Base-by-base conservation (phyloP, 2,329 filamentous ascomycete species). In the Coleophoma crateriformis region DNA sequence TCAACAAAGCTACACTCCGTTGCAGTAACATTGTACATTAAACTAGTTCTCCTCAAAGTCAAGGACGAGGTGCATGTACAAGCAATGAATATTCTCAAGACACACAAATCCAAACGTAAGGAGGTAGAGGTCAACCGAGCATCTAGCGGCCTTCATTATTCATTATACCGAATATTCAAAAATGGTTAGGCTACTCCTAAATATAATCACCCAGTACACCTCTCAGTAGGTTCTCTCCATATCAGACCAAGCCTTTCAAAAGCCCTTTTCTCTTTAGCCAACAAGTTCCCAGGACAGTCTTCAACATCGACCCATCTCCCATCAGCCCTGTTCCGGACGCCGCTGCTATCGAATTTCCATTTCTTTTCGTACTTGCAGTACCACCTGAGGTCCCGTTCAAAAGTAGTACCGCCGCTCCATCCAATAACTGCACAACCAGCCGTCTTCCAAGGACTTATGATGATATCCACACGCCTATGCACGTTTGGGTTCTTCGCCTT, bases 261-360 rank as follows among this genome's bases (percentile, higher is more conserved):
- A 1, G 96, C 85, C 54, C 82, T 78, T 67, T 75, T 83, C 71
- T 96, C 91, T 6, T 90, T 88, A 56, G 86, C 84, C 62, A 82
- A 70, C 72, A 88, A 82, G 40, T 60, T 68, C 19, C 64, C 61
- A 77, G 79, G 78, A 1, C 61, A 76, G 63, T 72, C 86, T 77
- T 84, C 80, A 7, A 94, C 60, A 65, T 94, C 84, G n/a, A 92
- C 79, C 72, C 84, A 84, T 3, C 70, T 68, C 2, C 88, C 88
- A 48, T 83, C 81, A 8, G 61, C 66, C 8, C 84, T 75, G 60
- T 82, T 82, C 41, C 90, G 77, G 11, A 96, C 80, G 0, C 94
- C 94, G 61, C 88, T 95, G 54, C 87, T 94, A 64, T 96, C 91
- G 63, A 97, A 97, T 66, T 94, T 95, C 76, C 89, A 85, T 0